Base-by-base conservation (phyloP, 2,329 filamentous ascomycete genomes). In the Calonectria pseudoreteaudii region DNA sequence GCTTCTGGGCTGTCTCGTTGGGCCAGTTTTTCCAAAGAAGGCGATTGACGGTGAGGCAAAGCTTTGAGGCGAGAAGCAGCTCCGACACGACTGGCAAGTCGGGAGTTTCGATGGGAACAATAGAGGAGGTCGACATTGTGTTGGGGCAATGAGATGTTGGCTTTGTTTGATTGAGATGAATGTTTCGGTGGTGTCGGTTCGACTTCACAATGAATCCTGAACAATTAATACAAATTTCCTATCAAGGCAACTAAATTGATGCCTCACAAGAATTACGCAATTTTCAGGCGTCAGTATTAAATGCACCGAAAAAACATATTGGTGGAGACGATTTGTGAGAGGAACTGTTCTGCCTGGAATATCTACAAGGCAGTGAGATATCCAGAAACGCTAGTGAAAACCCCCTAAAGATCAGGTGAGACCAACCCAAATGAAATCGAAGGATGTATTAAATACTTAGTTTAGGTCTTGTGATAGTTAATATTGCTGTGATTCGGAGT, bases 1-100 rank as follows among this genome's bases (percentile, higher is more conserved):
- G 34, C n/a, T 26, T 73, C 16, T 74, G 73, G 1, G 53, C 62
- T 3, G 31, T 31, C 6, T 73, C 70, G 13, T 70, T 73, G 16
- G 73, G 73, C 73, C 70, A 74, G 20, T 74, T 30, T 13, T 62
- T 49, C 26, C 38, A 70, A n/a, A 74, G 31, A 1, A 74, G 70
- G 5, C 73, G 66, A 7, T 74, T 74, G 36, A 75, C 70, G 14
- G 67, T 36, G 5, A 75, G 73, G 0, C 30, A 26, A 26, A 75
- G 64, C 18, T 75, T 73, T 26, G 70, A 66, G 16, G 58, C 26
- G 16, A 67, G 47, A 28, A 74, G 31, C 23, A 72, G 49, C 28
- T 71, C 66, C 16, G 31, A 26, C 8, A 72, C 31, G 3, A 50
- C 47, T 2, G 36, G 66, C 20, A 74, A n/a, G 52, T 74, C 70